Evolutionary conservation across 2,329 filamentous ascomycete genomes (phyloP).

Genomic region (Paraphoma sp.): DNA sequence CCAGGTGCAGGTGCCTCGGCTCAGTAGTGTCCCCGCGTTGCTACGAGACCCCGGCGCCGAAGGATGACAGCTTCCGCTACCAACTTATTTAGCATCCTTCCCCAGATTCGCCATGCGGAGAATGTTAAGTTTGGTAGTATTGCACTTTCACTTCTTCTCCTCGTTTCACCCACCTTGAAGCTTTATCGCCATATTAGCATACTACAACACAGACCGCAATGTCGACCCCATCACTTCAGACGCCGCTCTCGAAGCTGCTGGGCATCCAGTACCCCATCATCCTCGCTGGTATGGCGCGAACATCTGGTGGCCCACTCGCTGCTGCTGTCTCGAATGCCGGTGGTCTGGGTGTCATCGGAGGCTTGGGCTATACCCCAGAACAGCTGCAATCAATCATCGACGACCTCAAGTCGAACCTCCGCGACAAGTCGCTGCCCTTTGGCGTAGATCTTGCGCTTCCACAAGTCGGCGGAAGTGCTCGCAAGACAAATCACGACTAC

Average conservation of each 20-base stretch:
- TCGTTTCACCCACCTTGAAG: constrained; percentile 4
- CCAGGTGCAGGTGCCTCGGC: constrained; percentile 22
- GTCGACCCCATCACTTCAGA: constrained; percentile 43
- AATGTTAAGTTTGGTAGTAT: constrained; percentile 4
- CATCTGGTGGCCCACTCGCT: constrained; percentile 53
- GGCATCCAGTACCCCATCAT: constrained; percentile 87
- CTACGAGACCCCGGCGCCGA: constrained; percentile 14
- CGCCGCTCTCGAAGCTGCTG: constrained; percentile 63
- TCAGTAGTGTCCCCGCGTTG: constrained; percentile 23
- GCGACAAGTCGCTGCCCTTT: constrained; percentile 74
- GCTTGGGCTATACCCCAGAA: constrained; percentile 59
- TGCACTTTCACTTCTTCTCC: neutral
- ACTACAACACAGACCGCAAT: constrained; percentile 23
- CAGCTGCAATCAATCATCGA: constrained; percentile 82
- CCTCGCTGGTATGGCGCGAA: constrained; percentile 92
- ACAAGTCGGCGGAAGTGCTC: constrained; percentile 81
- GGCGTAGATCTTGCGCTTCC: constrained; percentile 91
- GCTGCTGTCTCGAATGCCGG: constrained; percentile 75
- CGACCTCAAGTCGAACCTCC: constrained; percentile 80
- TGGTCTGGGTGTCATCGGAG: constrained; percentile 69
- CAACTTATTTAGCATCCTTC: constrained; percentile 32
- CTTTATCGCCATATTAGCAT: neutral
- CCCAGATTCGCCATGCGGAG: constrained; percentile 27
- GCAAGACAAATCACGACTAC: constrained; percentile 96
- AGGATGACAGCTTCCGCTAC: constrained; percentile 18